phyloP scores from a whole-genome alignment of 2,329 filamentous ascomycete genomes.

The Colletotrichum melonis region DNA sequence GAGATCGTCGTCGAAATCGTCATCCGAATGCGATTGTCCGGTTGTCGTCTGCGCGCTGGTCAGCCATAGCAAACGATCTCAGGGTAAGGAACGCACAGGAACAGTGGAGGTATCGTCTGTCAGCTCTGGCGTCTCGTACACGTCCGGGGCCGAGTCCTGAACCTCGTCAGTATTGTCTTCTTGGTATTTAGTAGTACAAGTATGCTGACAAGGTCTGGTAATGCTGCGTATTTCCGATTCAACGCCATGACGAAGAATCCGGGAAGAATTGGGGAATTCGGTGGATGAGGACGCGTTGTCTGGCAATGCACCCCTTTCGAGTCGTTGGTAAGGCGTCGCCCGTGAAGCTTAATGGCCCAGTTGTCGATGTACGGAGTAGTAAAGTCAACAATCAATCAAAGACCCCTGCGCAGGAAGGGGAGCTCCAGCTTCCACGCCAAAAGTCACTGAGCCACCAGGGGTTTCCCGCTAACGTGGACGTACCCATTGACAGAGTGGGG shows the following conservation, averaged over 20 bases:
- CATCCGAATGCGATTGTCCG: constrained; percentile 68
- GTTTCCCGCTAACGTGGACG: constrained; percentile 13
- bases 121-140: constrained; percentile 95
- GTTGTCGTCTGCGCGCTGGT: constrained; percentile 61
- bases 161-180: constrained; percentile 32
- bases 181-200: not conserved
- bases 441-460: constrained; percentile 17
- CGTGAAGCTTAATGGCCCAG: not conserved
- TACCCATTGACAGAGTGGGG: constrained; percentile 5
- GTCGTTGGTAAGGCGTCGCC: not conserved
- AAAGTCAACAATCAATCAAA: not conserved
- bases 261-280: not conserved
- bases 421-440: constrained; percentile 9
- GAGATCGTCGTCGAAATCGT: constrained; percentile 71
- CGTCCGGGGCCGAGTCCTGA: constrained; percentile 91
- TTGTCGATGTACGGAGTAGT: not conserved
- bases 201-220: constrained; percentile 77
- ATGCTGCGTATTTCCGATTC: constrained; percentile 83
- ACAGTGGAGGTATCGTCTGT: constrained; percentile 90
- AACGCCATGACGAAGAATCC: constrained; percentile 68
- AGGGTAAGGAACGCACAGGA: constrained; percentile 68
- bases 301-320: not conserved
- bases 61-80: constrained; percentile 9
- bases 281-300: not conserved
- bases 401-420: constrained; percentile 9